Conservation (phyloP, 1,284 basidiomycete species). For the Microstroma glucosiphilum region DNA sequence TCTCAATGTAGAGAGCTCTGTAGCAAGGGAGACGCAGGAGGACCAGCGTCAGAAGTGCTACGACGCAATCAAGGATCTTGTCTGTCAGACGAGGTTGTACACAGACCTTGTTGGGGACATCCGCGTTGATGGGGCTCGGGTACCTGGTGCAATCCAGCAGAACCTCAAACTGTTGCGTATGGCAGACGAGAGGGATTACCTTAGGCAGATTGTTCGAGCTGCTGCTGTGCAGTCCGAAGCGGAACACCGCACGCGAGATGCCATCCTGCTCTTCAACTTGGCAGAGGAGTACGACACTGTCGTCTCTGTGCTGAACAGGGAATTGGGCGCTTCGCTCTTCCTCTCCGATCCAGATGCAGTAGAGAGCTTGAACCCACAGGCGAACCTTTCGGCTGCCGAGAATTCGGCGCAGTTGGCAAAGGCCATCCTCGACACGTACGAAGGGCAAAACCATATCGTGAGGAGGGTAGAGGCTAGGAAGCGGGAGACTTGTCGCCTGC, state of each 20-base stretch:
- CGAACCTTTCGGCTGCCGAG: slow-evolving; percentile 60
- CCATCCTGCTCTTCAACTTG: slow-evolving; percentile 91
- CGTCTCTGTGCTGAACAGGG: slow-evolving; percentile 76
- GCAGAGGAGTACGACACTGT: slow-evolving; percentile 86
- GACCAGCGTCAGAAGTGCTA: slow-evolving; percentile 79
- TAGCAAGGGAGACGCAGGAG: slow-evolving; percentile 59
- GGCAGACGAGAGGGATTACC: slow-evolving; percentile 65
- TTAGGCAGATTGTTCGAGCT: slow-evolving; percentile 72
- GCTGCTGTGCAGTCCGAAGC: slow-evolving; percentile 70
- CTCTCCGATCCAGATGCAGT: slow-evolving; percentile 19
- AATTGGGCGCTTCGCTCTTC: slow-evolving; percentile 65
- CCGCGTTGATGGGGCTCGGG: slow-evolving; percentile 70
- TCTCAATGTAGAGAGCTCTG: slow-evolving; percentile 62
- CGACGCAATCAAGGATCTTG: slow-evolving; percentile 79
- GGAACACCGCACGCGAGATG: slow-evolving; percentile 69
- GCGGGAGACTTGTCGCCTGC: slow-evolving; percentile 59
- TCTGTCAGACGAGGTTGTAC: slow-evolving; percentile 75
- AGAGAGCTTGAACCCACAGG: slow-evolving; percentile 10
- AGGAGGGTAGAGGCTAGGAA: slow-evolving; percentile 68
- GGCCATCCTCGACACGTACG: slow-evolving; percentile 80
- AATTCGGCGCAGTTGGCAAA: slow-evolving; percentile 70
- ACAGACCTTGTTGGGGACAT: slow-evolving; percentile 83
- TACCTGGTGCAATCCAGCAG: slow-evolving; percentile 82
- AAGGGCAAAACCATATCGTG: slow-evolving; percentile 53
- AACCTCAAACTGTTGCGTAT: slow-evolving; percentile 72